Conservation (phyloP, 1,284 basidiomycete genomes). For the Leccinum solheimii region DNA sequence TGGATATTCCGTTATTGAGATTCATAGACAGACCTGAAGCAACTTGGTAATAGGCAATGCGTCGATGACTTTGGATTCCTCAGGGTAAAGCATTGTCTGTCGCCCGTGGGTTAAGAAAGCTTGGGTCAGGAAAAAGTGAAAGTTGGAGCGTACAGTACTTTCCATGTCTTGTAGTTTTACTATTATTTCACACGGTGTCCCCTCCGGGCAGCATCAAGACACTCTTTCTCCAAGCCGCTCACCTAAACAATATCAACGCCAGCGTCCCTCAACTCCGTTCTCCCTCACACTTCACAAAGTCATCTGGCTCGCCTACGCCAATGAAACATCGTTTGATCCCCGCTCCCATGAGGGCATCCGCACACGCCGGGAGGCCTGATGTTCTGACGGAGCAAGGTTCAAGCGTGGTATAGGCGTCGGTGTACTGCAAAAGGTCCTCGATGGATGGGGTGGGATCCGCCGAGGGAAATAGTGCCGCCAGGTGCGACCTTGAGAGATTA, state of each 20-base stretch:
- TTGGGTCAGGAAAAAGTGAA: too few relatives aligned
- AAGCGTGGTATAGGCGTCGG: slow-evolving; percentile 92
- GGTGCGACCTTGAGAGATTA: slow-evolving; percentile 42
- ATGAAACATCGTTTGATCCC: slow-evolving; percentile 81
- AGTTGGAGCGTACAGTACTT: too few relatives aligned
- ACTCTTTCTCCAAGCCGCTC: slow-evolving; percentile 69
- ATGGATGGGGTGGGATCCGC: slow-evolving; percentile 33
- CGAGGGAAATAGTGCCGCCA: slow-evolving; percentile 46
- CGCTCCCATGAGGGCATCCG: slow-evolving; percentile 79
- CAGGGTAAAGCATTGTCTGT: neutral
- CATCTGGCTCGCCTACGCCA: slow-evolving; percentile 90
- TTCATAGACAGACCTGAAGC: slow-evolving; percentile 25
- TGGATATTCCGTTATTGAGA: neutral
- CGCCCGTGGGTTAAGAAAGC: too few relatives aligned
- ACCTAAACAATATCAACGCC: slow-evolving; percentile 81
- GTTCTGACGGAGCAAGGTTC: slow-evolving; percentile 94
- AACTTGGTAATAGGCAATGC: slow-evolving; percentile 25
- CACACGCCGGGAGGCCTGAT: slow-evolving; percentile 86
- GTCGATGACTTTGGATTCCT: slow-evolving; percentile 20
- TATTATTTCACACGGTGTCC: slow-evolving; percentile 38
- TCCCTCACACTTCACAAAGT: slow-evolving; percentile 95
- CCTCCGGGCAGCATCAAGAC: slow-evolving; percentile 72
- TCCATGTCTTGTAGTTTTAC: too few relatives aligned
- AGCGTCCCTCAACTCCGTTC: slow-evolving; percentile 70
- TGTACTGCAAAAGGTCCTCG: slow-evolving; percentile 51